phyloP scores from a whole-genome alignment of 306 rosid genomes.

The Sicyos edulis region DNA sequence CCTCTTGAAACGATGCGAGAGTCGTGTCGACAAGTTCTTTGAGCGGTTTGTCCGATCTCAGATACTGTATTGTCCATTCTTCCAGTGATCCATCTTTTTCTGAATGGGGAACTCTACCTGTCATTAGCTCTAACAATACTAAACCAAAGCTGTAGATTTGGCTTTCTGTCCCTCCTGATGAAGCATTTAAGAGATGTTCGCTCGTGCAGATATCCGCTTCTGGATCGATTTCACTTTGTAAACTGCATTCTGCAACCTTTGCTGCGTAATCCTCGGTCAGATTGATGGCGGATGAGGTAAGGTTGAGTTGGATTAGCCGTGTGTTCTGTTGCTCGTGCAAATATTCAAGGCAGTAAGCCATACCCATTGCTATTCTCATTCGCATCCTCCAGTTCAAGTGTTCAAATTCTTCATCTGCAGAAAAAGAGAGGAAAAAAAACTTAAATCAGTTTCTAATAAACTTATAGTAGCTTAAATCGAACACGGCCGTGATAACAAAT shows the following conservation, averaged over 20 bases:
- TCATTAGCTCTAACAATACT: constrained; percentile 64
- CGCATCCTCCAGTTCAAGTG: constrained; percentile 92
- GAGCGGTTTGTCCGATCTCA: constrained; percentile 40
- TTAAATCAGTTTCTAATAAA: not conserved
- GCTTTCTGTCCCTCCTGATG: constrained; percentile 39
- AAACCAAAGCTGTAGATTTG: constrained; percentile 79
- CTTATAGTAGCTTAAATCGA: not conserved
- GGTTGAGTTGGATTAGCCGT: constrained; percentile 52
- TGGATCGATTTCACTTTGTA: constrained; percentile 44
- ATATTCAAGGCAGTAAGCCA: constrained; percentile 74
- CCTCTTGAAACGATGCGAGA: constrained; percentile 50
- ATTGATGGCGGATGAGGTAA: constrained; percentile 51
- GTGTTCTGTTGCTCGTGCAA: constrained; percentile 63
- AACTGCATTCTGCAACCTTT: constrained; percentile 57
- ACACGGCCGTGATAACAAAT: not conserved
- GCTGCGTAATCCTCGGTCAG: constrained; percentile 84
- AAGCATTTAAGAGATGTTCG: constrained; percentile 26
- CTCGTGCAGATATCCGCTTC: constrained; percentile 28
- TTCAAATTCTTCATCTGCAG: constrained; percentile 84
- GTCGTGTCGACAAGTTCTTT: constrained; percentile 66
- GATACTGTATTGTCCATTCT: constrained; percentile 63
- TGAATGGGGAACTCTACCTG: constrained; percentile 68
- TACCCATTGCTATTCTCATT: constrained; percentile 70
- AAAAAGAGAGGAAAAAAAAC: constrained; percentile 14
- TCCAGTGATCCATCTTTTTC: constrained; percentile 40